Percentiles rank a stretch among this genome's conserved stretches.
These are phyloP conservation scores for Russula lepida DNA, from an alignment of 768 basidiomycete species.

Conservation along the genomic window DNA sequence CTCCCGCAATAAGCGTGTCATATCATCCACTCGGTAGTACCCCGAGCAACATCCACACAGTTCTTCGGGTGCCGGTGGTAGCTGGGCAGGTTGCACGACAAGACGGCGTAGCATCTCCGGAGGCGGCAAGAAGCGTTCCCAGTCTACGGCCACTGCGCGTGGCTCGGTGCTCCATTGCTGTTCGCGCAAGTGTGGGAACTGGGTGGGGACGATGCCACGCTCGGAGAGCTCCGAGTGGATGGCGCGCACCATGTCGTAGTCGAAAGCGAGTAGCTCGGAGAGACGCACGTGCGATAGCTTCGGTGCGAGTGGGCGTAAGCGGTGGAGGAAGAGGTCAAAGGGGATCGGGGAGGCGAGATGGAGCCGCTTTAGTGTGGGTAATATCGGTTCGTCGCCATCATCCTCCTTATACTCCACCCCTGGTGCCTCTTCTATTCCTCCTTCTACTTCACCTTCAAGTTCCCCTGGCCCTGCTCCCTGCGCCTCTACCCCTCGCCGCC, in stretches of 20 bases:
- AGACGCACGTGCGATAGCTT: slow-evolving; percentile 16
- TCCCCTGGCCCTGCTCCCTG: no score
- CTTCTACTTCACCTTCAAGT: background rate
- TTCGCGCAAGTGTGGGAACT: slow-evolving; percentile 6
- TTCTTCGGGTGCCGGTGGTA: slow-evolving; percentile 14
- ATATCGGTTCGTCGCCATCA: background rate
- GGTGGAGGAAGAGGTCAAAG: slow-evolving; percentile 19
- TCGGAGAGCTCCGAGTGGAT: slow-evolving; percentile 19
- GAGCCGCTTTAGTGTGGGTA: slow-evolving; percentile 14
- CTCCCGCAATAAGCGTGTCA: slow-evolving; percentile 16
- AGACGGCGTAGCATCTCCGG: slow-evolving; percentile 1
- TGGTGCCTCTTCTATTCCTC: background rate
- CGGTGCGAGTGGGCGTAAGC: slow-evolving; percentile 16
- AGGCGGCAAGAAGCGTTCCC: slow-evolving; percentile 11
- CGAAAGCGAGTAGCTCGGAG: slow-evolving; percentile 20
- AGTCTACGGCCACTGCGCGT: slow-evolving; percentile 12
- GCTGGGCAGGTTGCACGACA: slow-evolving; percentile 15
- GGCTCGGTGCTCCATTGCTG: slow-evolving; percentile 15
- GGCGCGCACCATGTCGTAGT: slow-evolving; percentile 14
- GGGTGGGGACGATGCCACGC: slow-evolving; percentile 15
- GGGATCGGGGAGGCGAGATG: slow-evolving; percentile 20
- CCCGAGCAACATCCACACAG: slow-evolving; percentile 20
- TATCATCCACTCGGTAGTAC: slow-evolving; percentile 17
- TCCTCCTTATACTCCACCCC: background rate
- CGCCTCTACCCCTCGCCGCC: background rate